Base-by-base conservation (phyloP, 148 eudicot species). In the Persicaria tinctoria region DNA sequence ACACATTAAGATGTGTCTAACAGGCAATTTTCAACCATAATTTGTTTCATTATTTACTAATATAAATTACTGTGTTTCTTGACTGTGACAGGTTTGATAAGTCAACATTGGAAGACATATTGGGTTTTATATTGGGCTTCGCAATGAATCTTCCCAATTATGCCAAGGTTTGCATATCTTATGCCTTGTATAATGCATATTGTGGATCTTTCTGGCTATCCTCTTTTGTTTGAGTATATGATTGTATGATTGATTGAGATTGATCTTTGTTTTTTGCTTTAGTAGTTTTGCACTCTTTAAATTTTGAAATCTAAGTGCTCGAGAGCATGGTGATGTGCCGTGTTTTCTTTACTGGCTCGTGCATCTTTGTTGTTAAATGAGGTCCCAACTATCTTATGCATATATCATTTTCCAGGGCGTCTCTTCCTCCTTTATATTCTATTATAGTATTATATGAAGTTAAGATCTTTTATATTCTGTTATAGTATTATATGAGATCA, bases 101-200 rank as follows among this genome's bases (percentile, higher is more conserved):
- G 78, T 79, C 96, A 38, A 79, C 86, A 48, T 75, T 82, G 75
- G 80, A 86, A 60, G 81, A 84, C 46, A 84, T 89, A 57, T 83
- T 90, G 72, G 59, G 50, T 69, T 92, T 84, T 78, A 82, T 95
- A 72, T 27, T 90, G 54, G 80, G 77, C 12, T 85, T 83, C 73
- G 88, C 96, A 62, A 79, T 90, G 77, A 79, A 80, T 78, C 85
- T 87, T 73, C 79, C 97, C 16, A 84, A 83, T 54, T 85, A 89
- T 75, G 89, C 87, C 10, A 90, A 89, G 93, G 93, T 89, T 75
- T 74, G 87, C 27, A 51, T 53, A 14, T 5, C 8, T 13, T 63
- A 20, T 60, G 5, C 70, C 48, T 47, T 41, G 8, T 41, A 66
- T 38, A 66, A 66, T 66, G 2, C 14, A 41, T 66, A 13, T 66